Percentiles rank a stretch among this genome's conserved stretches.
phyloP scores from a whole-genome alignment of 176 grass and related monocot species.

The Carex littledalei region DNA sequence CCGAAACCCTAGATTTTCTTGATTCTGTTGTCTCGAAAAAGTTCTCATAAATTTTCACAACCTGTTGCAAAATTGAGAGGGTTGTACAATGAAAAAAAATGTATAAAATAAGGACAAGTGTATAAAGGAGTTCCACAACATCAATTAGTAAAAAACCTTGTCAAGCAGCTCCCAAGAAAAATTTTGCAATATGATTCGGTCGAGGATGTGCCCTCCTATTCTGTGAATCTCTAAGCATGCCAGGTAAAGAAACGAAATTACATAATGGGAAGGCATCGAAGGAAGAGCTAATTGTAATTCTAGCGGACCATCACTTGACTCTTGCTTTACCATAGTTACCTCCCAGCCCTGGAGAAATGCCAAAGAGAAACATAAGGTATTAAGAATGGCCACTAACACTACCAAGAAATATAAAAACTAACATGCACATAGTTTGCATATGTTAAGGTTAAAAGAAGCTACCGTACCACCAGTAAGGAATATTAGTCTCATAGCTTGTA shows the following conservation, averaged over 20 bases:
- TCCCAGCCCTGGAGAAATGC: slow-evolving; percentile 78
- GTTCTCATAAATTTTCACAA: slow-evolving; percentile 65
- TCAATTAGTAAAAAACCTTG: slow-evolving; percentile 49
- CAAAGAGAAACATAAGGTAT: not conserved
- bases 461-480: not conserved
- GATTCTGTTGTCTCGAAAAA: slow-evolving; percentile 50
- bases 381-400: not conserved
- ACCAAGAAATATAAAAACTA: not conserved
- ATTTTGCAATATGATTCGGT: slow-evolving; percentile 71
- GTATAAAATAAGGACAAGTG: slow-evolving; percentile 11
- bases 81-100: slow-evolving; percentile 20
- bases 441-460: not conserved
- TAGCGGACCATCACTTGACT: slow-evolving; percentile 58
- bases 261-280: slow-evolving; percentile 92
- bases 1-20: slow-evolving; percentile 65
- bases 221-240: slow-evolving; percentile 95
- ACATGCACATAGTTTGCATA: not conserved
- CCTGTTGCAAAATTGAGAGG: slow-evolving; percentile 39
- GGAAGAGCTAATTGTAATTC: slow-evolving; percentile 95
- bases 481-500: not conserved
- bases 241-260: slow-evolving; percentile 91
- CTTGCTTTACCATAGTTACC: slow-evolving; percentile 94
- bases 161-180: slow-evolving; percentile 82
- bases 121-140: not conserved
- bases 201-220: slow-evolving; percentile 93